Evolutionary conservation across 176 grass and related monocot genomes (phyloP).

Genomic region (Lolium multiflorum): DNA sequence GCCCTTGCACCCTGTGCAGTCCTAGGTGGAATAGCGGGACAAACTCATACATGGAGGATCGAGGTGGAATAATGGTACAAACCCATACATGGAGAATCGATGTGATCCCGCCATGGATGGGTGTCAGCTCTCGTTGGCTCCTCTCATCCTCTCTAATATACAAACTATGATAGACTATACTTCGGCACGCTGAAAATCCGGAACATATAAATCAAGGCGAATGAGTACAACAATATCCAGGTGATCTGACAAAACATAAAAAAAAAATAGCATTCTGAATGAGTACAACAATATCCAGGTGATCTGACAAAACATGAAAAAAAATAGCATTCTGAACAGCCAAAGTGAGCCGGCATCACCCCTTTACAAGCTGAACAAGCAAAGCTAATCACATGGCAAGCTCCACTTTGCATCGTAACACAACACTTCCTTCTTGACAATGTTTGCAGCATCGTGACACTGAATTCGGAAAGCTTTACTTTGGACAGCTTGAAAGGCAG

Average conservation of each 20-base stretch:
- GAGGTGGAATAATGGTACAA: too few relatives aligned
- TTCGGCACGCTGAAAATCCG: too few relatives aligned
- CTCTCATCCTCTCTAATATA: too few relatives aligned
- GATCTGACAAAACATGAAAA: background rate
- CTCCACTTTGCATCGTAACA: background rate
- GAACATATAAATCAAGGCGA: too few relatives aligned
- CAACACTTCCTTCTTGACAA: background rate
- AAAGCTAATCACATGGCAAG: slow-evolving; percentile 34
- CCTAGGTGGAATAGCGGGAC: too few relatives aligned
- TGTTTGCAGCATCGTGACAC: background rate
- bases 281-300: background rate
- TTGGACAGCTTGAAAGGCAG: slow-evolving; percentile 34
- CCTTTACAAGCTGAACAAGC: slow-evolving; percentile 41
- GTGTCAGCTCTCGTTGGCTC: too few relatives aligned
- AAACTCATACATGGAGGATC: too few relatives aligned
- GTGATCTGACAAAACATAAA: background rate
- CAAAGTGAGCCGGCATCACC: background rate
- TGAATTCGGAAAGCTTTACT: background rate
- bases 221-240: background rate
- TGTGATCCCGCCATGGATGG: too few relatives aligned
- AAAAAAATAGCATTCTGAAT: background rate
- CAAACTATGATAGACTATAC: too few relatives aligned
- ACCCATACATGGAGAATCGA: too few relatives aligned
- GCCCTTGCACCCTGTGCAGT: too few relatives aligned
- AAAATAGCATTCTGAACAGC: background rate